Conservation (phyloP, 2,329 filamentous ascomycete genomes). For the Dothideomycetes sp. region DNA sequence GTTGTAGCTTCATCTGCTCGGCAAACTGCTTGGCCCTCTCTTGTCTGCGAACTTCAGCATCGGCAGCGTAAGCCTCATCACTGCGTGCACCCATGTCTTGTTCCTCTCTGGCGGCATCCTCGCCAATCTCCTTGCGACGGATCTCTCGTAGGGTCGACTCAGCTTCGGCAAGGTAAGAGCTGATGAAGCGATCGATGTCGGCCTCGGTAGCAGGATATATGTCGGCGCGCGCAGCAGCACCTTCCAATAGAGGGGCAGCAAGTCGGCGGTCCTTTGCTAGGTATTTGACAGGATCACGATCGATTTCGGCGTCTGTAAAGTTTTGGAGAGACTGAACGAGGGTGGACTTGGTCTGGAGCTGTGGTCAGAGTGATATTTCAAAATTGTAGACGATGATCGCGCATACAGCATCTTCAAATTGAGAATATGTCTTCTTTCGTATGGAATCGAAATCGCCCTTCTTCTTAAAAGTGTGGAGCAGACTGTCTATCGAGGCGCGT, state of each 20-base stretch:
- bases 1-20: conserved; percentile 48
- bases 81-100: conserved; percentile 55
- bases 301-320: conserved; percentile 63
- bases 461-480: conserved; percentile 77
- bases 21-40: conserved; percentile 53
- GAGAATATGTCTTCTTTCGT: conserved; percentile 65
- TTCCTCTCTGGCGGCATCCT: conserved; percentile 57
- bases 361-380: conserved; percentile 27
- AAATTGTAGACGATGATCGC: not conserved
- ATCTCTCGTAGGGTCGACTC: conserved; percentile 60
- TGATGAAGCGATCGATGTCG: conserved; percentile 57
- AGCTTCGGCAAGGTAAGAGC: conserved; percentile 51
- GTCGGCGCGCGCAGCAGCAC: conserved; percentile 63
- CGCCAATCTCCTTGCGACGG: conserved; percentile 56
- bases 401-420: conserved; percentile 59
- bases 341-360: conserved; percentile 50
- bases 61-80: conserved; percentile 61
- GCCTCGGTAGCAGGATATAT: conserved; percentile 63
- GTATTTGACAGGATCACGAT: conserved; percentile 56
- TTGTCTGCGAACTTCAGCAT: conserved; percentile 49
- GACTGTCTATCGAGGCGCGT: conserved; percentile 58
- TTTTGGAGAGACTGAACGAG: conserved; percentile 20
- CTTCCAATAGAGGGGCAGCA: conserved; percentile 65
- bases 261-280: conserved; percentile 64
- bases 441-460: conserved; percentile 73